Conservation (phyloP, 2,329 filamentous ascomycete species). For the Cylindrodendrum hubeiense region DNA sequence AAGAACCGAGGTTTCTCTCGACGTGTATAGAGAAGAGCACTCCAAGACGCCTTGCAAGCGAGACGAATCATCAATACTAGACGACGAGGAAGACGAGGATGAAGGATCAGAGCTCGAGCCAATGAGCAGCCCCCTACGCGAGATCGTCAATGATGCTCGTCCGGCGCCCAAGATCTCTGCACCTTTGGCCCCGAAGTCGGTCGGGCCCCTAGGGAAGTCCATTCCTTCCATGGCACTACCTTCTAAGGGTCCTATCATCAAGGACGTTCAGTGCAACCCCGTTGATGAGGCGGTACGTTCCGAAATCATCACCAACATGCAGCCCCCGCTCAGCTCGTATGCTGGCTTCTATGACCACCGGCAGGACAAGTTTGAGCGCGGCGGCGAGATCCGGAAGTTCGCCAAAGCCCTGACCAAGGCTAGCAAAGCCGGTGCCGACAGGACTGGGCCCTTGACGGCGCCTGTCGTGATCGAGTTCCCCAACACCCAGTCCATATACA, state of each 20-base stretch:
- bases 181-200: conserved; percentile 60
- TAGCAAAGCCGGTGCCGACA: conserved; percentile 70
- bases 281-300: conserved; percentile 81
- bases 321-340: conserved; percentile 81
- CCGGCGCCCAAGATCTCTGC: conserved; percentile 63
- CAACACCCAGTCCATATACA: conserved; percentile 76
- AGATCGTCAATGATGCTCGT: conserved; percentile 67
- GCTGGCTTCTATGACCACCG: conserved; percentile 83
- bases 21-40: conserved; percentile 71
- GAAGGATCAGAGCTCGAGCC: conserved; percentile 53
- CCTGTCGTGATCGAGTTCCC: conserved; percentile 77
- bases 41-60: conserved; percentile 84
- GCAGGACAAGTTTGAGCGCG: conserved; percentile 72
- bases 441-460: conserved; percentile 67
- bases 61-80: conserved; percentile 43
- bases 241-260: conserved; percentile 79
- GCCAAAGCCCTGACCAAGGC: conserved; percentile 75
- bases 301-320: conserved; percentile 79
- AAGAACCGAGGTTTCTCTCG: conserved; percentile 89
- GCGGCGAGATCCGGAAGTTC: conserved; percentile 84
- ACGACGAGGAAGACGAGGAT: conserved; percentile 42
- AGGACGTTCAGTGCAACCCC: conserved; percentile 88
- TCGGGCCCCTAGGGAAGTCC: conserved; percentile 49
- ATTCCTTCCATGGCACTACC: conserved; percentile 55
- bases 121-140: conserved; percentile 79